phyloP scores from a whole-genome alignment of 1,139 yeast species.

The Yamadazyma friedrichii region DNA sequence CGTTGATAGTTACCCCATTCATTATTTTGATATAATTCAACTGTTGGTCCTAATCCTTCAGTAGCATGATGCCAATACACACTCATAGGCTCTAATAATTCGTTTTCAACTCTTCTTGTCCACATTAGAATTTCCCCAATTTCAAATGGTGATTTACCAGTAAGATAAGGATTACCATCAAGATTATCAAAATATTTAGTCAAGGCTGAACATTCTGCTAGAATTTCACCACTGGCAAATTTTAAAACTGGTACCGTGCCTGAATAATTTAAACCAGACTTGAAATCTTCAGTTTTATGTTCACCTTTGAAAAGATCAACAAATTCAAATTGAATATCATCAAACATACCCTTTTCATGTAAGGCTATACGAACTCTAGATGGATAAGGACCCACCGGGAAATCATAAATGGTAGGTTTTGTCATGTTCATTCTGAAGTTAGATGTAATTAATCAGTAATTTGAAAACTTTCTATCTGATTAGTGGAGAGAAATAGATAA shows the following conservation, averaged over 20 bases:
- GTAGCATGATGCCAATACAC: slow-evolving; percentile 8
- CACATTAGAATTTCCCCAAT: slow-evolving; percentile 6
- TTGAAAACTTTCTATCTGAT: no score
- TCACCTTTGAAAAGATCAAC: slow-evolving; percentile 9
- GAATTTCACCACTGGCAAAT: slow-evolving; percentile 8
- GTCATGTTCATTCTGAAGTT: no score
- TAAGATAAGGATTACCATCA: slow-evolving; percentile 6
- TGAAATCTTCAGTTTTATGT: slow-evolving; percentile 8
- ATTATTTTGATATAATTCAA: slow-evolving; percentile 3
- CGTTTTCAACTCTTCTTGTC: slow-evolving; percentile 9
- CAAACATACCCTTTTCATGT: slow-evolving; percentile 4
- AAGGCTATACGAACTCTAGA: slow-evolving; percentile 7
- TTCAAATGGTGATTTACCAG: slow-evolving; percentile 8
- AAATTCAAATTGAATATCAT: slow-evolving; percentile 3
- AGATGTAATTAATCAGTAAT: no score
- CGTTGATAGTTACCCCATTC: slow-evolving; percentile 5
- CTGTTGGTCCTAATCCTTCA: slow-evolving; percentile 7
- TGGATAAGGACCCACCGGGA: slow-evolving; percentile 8
- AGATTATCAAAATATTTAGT: slow-evolving; percentile 8
- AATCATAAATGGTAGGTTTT: slow-evolving; percentile 5
- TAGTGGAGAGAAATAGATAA: no score
- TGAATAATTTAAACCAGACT: slow-evolving; percentile 1
- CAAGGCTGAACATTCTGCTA: slow-evolving; percentile 1
- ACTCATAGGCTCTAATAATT: slow-evolving; percentile 7
- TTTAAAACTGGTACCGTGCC: slow-evolving; percentile 9